Evolutionary conservation across 169 alveolate species (phyloP).

Genomic region (Neospora caninum): DNA sequence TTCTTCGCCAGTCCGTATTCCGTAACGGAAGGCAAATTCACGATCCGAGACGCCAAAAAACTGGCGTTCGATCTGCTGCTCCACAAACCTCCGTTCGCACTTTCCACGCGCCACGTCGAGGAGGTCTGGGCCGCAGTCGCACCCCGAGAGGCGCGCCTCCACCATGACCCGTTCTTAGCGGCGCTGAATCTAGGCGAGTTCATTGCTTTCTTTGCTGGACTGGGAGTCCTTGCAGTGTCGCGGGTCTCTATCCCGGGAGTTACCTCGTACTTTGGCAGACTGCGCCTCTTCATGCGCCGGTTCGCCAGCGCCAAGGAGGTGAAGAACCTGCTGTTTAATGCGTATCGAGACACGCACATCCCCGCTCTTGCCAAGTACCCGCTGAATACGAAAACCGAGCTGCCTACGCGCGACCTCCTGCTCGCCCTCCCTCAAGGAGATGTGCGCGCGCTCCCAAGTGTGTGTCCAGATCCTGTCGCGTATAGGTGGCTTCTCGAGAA

Average conservation of each 20-base stretch:
- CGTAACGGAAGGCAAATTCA: background rate
- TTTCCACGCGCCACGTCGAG: background rate
- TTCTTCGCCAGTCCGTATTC: background rate
- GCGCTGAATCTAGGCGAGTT: background rate
- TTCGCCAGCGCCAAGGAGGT: background rate
- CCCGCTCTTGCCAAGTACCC: slow-evolving; percentile 2
- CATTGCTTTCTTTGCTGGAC: background rate
- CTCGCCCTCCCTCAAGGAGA: background rate
- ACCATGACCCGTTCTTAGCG: background rate
- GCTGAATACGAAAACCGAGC: background rate
- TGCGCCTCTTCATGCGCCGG: background rate
- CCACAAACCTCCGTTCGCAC: background rate
- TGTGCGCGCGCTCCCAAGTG: background rate
- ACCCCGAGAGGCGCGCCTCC: background rate
- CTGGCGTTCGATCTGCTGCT: background rate
- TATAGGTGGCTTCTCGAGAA: background rate
- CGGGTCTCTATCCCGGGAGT: background rate
- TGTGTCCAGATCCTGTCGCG: background rate
- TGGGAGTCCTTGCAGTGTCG: background rate
- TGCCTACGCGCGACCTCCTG: background rate
- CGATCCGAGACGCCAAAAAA: background rate
- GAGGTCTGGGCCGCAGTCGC: background rate
- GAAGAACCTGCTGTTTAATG: background rate
- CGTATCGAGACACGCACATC: background rate
- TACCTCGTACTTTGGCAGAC: background rate